Evolutionary conservation across 2,329 filamentous ascomycete species (phyloP).

Genomic region (Akanthomyces uredinophilus): DNA sequence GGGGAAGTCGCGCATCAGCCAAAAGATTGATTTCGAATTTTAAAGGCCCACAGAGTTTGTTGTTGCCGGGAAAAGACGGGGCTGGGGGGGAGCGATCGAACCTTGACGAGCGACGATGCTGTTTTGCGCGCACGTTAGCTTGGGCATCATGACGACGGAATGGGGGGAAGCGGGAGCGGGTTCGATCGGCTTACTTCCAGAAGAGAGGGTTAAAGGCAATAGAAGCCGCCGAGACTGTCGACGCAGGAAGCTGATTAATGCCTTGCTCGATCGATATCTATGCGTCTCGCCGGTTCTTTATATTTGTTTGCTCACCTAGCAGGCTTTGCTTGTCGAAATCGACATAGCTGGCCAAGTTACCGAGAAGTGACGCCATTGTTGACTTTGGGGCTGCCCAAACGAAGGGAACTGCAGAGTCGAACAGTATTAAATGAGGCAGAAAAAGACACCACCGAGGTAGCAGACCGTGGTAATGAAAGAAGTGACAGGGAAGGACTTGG

Average conservation of each 20-base stretch:
- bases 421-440: not conserved
- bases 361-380: conserved; percentile 35
- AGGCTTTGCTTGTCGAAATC: conserved; percentile 65
- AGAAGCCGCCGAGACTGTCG: conserved; percentile 68
- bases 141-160: conserved; percentile 24
- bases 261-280: too few species aligned
- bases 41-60: too few species aligned
- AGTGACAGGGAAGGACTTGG: too few species aligned
- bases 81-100: conserved; percentile 30
- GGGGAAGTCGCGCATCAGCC: conserved; percentile 18
- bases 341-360: conserved; percentile 56
- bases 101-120: conserved; percentile 82
- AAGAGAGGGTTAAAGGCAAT: conserved; percentile 98
- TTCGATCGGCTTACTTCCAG: conserved; percentile 74
- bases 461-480: too few species aligned
- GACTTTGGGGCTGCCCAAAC: not conserved
- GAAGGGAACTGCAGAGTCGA: not conserved
- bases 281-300: not conserved
- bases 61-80: too few species aligned
- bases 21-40: not conserved
- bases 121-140: conserved; percentile 22
- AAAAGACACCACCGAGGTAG: not conserved
- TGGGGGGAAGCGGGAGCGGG: conserved; percentile 8
- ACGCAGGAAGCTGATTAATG: conserved; percentile 19
- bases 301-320: conserved; percentile 46